Evolutionary conservation across 495 filamentous ascomycete genomes (phyloP).

Genomic region (Penicillium antarcticum): DNA sequence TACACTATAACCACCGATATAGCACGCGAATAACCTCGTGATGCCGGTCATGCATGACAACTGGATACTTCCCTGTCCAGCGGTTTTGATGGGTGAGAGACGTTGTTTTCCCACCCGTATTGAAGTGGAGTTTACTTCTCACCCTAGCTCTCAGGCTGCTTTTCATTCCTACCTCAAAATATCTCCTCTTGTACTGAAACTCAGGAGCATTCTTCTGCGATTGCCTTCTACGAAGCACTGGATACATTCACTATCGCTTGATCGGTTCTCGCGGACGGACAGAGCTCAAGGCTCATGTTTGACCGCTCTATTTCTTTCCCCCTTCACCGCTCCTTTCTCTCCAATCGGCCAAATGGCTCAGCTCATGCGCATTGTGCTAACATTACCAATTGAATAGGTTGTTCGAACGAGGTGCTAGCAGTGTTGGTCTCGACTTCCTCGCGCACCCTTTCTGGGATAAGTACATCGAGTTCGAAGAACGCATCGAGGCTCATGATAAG

Average conservation of each 20-base stretch:
- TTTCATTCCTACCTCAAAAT: slow-evolving; percentile 33
- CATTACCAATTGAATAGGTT: slow-evolving; percentile 53
- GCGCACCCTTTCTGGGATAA: slow-evolving; percentile 99
- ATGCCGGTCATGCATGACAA: slow-evolving; percentile 26
- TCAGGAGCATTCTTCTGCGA: slow-evolving; percentile 27
- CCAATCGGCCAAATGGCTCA: slow-evolving; percentile 10
- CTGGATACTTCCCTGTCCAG: slow-evolving; percentile 26
- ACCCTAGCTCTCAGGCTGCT: slow-evolving; percentile 56
- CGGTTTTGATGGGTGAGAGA: slow-evolving; percentile 54
- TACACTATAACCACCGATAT: slow-evolving; percentile 33
- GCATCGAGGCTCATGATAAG: slow-evolving; percentile 78
- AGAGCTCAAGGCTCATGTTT: slow-evolving; percentile 53
- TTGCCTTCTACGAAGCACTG: slow-evolving; percentile 32
- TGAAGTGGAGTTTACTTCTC: slow-evolving; percentile 50
- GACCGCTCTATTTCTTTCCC: slow-evolving; percentile 36
- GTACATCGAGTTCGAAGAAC: slow-evolving; percentile 93
- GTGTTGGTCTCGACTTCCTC: slow-evolving; percentile 89
- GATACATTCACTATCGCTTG: slow-evolving; percentile 26
- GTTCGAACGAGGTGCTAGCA: slow-evolving; percentile 84
- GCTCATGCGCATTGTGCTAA: slow-evolving; percentile 27
- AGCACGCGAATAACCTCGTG: slow-evolving; percentile 35
- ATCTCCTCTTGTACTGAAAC: slow-evolving; percentile 27
- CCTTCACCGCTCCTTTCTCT: slow-evolving; percentile 21
- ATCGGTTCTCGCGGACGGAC: slow-evolving; percentile 34
- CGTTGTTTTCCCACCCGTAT: slow-evolving; percentile 38